A percentile compares a stretch with the other conserved stretches of the same genome.
These are phyloP conservation scores for Chytriomyces hyalinus DNA, from an alignment of 192 early-diverging fungal species.

Conservation along the genomic window DNA sequence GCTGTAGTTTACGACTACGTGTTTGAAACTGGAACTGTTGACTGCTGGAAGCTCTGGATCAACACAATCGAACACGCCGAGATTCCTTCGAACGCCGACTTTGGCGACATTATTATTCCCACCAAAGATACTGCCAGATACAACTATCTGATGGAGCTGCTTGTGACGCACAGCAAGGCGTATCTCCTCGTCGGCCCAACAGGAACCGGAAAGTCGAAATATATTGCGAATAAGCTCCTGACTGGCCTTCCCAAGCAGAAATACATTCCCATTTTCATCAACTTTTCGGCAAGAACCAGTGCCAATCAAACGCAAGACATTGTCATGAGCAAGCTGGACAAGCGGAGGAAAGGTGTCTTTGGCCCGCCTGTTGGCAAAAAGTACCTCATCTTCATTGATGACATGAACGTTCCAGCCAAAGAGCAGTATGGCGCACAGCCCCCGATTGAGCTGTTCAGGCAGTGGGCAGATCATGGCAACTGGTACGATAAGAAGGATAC, in stretches of 20 bases:
- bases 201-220: slow-evolving; percentile 69
- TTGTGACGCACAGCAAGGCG: slow-evolving; percentile 57
- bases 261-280: slow-evolving; percentile 64
- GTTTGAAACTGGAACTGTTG: slow-evolving; percentile 44
- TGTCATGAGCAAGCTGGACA: slow-evolving; percentile 68
- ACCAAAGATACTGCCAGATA: slow-evolving; percentile 70
- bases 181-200: slow-evolving; percentile 64
- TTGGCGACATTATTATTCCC: slow-evolving; percentile 66
- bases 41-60: slow-evolving; percentile 60
- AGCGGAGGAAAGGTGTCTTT: slow-evolving; percentile 65
- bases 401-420: slow-evolving; percentile 68
- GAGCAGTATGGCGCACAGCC: slow-evolving; percentile 69
- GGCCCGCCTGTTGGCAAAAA: slow-evolving; percentile 62
- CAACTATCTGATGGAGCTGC: slow-evolving; percentile 62
- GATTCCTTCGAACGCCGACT: slow-evolving; percentile 57
- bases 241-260: slow-evolving; percentile 56
- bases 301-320: slow-evolving; percentile 65
- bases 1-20: slow-evolving; percentile 60
- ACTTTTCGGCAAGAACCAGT: slow-evolving; percentile 65
- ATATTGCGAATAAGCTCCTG: slow-evolving; percentile 61
- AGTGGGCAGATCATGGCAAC: slow-evolving; percentile 68
- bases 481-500: slow-evolving; percentile 72
- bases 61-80: slow-evolving; percentile 51
- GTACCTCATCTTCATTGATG: slow-evolving; percentile 64
- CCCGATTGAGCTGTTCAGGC: slow-evolving; percentile 65